Percentiles rank a stretch among this genome's conserved stretches.
phyloP scores from a whole-genome alignment of 805 yeast species.

The Lachancea fermentati region DNA sequence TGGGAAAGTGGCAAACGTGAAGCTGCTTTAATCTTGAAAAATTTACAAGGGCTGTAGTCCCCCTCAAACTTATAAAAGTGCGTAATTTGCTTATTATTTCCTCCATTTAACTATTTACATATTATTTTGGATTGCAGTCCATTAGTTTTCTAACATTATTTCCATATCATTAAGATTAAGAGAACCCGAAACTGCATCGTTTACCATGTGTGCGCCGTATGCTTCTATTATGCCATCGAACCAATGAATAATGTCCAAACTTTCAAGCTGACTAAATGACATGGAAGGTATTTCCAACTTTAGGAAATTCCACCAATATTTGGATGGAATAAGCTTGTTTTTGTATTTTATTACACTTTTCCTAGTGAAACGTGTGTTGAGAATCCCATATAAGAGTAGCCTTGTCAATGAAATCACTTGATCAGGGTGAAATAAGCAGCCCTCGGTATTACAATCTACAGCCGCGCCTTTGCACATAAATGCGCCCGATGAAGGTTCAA shows the following conservation, averaged over 20 bases:
- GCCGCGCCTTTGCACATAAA: constrained; percentile 1
- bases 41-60: not conserved
- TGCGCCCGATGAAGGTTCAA: not conserved
- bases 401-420: constrained; percentile 26
- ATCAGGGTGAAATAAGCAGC: constrained; percentile 24
- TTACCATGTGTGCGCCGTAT: constrained; percentile 17
- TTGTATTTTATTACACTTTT: constrained; percentile 26
- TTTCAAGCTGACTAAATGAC: constrained; percentile 17
- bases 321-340: constrained; percentile 28
- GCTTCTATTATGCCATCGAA: constrained; percentile 23
- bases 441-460: not conserved
- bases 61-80: too few relatives aligned
- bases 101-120: not conserved
- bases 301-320: constrained; percentile 32
- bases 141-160: constrained; percentile 1
- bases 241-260: constrained; percentile 23
- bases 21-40: constrained; percentile 36
- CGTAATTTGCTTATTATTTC: not conserved
- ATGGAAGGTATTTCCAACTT: constrained; percentile 24
- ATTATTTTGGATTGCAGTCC: not conserved
- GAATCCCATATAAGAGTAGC: constrained; percentile 23
- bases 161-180: constrained; percentile 3
- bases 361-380: constrained; percentile 21
- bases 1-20: constrained; percentile 69
- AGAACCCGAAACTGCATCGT: constrained; percentile 3